Evolutionary conservation across 345 rosid genomes (phyloP).

Genomic region (Rhizophora mangle): DNA sequence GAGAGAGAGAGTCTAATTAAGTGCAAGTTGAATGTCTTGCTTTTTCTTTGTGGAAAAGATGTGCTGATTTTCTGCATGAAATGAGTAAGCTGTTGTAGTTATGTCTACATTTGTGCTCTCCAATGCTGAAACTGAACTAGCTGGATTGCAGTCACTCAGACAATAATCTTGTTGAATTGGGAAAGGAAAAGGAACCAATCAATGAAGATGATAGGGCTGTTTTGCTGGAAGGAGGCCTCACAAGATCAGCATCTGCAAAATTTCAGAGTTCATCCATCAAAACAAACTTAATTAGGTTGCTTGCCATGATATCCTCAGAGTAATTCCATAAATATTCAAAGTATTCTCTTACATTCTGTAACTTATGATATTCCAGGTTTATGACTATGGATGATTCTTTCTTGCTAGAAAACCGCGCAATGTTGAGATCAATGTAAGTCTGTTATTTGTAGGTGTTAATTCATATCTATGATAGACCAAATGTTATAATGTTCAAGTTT

Average conservation of each 20-base stretch:
- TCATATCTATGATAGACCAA: neutral
- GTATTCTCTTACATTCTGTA: conserved; percentile 16
- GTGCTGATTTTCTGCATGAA: no score
- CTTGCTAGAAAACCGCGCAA: conserved; percentile 83
- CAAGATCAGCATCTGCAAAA: conserved; percentile 69
- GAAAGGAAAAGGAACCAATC: conserved; percentile 35
- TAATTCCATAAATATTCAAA: conserved; percentile 6
- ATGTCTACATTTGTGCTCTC: neutral
- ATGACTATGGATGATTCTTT: conserved; percentile 87
- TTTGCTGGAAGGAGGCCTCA: conserved; percentile 86
- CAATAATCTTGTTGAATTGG: conserved; percentile 74
- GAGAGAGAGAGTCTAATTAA: no score
- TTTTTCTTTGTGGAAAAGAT: no score
- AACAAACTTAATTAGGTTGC: conserved; percentile 72
- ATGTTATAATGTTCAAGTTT: no score
- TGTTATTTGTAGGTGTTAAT: conserved; percentile 1
- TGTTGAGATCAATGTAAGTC: conserved; percentile 84
- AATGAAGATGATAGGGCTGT: conserved; percentile 85
- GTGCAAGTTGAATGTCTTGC: no score
- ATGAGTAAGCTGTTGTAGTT: no score
- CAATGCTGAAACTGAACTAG: conserved; percentile 19
- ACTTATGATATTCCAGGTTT: conserved; percentile 48
- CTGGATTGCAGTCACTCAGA: conserved; percentile 80
- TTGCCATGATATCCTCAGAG: neutral
- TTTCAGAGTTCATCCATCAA: conserved; percentile 60